Evolutionary conservation across 306 rosid genomes (phyloP).

Genomic region (Pyrus bretschneideri): DNA sequence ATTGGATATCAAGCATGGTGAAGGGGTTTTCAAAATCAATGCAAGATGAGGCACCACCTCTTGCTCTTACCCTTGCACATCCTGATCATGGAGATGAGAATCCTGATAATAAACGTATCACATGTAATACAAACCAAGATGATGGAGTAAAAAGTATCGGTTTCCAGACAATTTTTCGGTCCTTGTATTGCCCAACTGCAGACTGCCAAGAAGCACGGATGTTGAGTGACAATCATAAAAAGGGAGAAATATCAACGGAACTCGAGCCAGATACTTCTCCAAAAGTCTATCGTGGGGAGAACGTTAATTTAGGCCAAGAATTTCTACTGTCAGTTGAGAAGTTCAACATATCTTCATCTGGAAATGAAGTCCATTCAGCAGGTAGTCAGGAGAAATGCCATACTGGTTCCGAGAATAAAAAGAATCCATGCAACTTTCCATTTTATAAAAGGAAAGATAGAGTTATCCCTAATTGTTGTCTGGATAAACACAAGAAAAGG

Average conservation of each 20-base stretch:
- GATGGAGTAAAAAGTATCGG: constrained; percentile 37
- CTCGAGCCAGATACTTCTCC: constrained; percentile 43
- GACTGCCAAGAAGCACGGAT: constrained; percentile 29
- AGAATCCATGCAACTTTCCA: constrained; percentile 16
- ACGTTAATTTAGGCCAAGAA: constrained; percentile 18
- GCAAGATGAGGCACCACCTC: constrained; percentile 32
- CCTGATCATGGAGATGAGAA: constrained; percentile 22
- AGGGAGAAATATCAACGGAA: constrained; percentile 38
- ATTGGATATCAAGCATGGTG: constrained; percentile 68
- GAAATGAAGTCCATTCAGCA: constrained; percentile 28
- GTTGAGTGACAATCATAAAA: constrained; percentile 21
- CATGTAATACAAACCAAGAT: constrained; percentile 32
- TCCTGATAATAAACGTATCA: constrained; percentile 24
- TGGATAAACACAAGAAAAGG: constrained; percentile 30
- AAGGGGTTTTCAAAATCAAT: constrained; percentile 54
- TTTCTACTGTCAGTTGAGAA: constrained; percentile 20
- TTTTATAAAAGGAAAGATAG: constrained; percentile 28
- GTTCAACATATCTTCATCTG: constrained; percentile 23
- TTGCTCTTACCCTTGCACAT: constrained; percentile 33
- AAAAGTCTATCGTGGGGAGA: constrained; percentile 34
- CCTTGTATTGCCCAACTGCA: constrained; percentile 45
- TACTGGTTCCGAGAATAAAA: constrained; percentile 22
- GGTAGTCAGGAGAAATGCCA: constrained; percentile 33
- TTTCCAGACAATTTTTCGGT: constrained; percentile 68
- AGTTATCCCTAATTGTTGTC: constrained; percentile 31